phyloP scores from a whole-genome alignment of 2,329 filamentous ascomycete species.

The Fusarium xyrophilum region DNA sequence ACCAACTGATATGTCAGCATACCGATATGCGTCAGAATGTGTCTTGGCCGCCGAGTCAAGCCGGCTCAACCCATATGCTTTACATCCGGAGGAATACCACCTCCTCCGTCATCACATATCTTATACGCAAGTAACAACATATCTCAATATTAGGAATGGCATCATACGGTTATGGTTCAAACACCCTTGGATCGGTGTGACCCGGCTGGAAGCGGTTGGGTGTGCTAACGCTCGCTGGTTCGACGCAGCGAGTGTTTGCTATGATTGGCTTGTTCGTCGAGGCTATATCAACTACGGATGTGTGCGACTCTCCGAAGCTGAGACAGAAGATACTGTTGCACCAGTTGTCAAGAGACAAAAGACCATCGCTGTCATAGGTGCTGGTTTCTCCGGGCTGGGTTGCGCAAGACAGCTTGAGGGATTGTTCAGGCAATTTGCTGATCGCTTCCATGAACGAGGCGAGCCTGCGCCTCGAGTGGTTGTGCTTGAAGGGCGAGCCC shows the following conservation, averaged over 20 bases:
- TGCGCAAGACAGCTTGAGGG: slow-evolving; percentile 90
- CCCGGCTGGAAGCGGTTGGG: slow-evolving; percentile 83
- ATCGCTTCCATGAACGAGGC: slow-evolving; percentile 67
- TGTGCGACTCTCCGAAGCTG: slow-evolving; percentile 65
- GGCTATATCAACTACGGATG: slow-evolving; percentile 99
- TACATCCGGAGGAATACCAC: slow-evolving; percentile 84
- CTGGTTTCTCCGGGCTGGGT: slow-evolving; percentile 91
- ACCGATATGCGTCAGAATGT: slow-evolving; percentile 89
- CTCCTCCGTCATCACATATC: slow-evolving; percentile 83
- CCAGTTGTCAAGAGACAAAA: slow-evolving; percentile 60
- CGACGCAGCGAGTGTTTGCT: slow-evolving; percentile 84
- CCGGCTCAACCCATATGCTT: slow-evolving; percentile 84
- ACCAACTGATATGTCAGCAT: slow-evolving; percentile 72
- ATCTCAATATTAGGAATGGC: slow-evolving; percentile 94
- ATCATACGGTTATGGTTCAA: slow-evolving; percentile 89
- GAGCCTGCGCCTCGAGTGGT: slow-evolving; percentile 77
- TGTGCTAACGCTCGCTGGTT: slow-evolving; percentile 92
- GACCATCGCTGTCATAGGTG: slow-evolving; percentile 86
- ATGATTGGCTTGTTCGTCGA: slow-evolving; percentile 87
- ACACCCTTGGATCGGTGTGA: slow-evolving; percentile 83
- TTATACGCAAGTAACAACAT: slow-evolving; percentile 88
- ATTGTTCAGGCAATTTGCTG: slow-evolving; percentile 81
- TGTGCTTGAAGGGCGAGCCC: slow-evolving; percentile 83
- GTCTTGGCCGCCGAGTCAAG: slow-evolving; percentile 89
- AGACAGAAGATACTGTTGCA: slow-evolving; percentile 50